phyloP scores from a whole-genome alignment of 2,329 filamentous ascomycete species.

The Neocucurbitaria cava region DNA sequence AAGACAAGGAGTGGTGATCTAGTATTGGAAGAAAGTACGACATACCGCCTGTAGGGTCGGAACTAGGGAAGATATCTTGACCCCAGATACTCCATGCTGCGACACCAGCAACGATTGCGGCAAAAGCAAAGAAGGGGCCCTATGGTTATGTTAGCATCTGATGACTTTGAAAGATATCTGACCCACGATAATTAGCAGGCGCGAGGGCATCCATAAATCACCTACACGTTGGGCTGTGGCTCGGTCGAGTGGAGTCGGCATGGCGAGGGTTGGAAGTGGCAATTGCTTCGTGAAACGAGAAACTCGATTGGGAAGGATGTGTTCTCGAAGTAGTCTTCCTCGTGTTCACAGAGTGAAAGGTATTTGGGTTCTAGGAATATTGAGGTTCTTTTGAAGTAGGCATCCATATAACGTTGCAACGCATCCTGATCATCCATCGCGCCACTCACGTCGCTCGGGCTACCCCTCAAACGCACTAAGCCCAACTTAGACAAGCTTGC shows the following conservation, averaged over 20 bases:
- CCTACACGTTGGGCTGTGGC: conserved; percentile 55
- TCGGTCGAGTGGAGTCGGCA: conserved; percentile 59
- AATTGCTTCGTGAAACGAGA: neutral
- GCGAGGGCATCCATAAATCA: conserved; percentile 23
- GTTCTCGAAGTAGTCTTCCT: neutral
- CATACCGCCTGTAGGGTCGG: conserved; percentile 80
- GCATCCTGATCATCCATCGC: conserved; percentile 10
- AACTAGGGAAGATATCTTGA: conserved; percentile 78
- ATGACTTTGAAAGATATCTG: conserved; percentile 1
- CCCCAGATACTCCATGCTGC: conserved; percentile 88
- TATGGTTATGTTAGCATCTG: conserved; percentile 13
- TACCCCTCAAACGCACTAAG: conserved; percentile 20
- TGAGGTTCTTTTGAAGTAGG: conserved; percentile 4
- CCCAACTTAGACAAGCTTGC: conserved; percentile 24
- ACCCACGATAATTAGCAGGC: conserved; percentile 32
- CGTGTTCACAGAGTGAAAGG: no score
- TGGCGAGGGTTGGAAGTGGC: conserved; percentile 28
- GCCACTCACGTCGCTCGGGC: conserved; percentile 41
- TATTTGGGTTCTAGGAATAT: neutral
- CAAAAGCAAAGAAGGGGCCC: conserved; percentile 63
- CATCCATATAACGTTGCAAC: conserved; percentile 17
- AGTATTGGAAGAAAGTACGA: conserved; percentile 1
- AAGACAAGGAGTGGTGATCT: neutral
- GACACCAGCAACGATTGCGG: conserved; percentile 79
- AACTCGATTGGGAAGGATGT: neutral